Evolutionary conservation across 2,329 filamentous ascomycete species (phyloP).

Genomic region (Aspergillus niger): DNA sequence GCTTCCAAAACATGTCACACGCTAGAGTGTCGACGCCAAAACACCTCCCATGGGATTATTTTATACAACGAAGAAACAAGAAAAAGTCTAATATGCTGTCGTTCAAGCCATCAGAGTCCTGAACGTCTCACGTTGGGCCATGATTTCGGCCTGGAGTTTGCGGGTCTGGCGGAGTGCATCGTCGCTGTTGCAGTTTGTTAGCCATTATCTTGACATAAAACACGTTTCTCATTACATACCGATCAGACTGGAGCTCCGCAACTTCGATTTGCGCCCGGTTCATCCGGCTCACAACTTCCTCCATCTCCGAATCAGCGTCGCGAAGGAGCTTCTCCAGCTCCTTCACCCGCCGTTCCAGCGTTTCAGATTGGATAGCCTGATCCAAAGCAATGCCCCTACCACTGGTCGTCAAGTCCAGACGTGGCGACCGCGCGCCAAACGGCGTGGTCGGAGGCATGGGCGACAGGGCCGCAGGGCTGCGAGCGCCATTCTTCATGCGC

Average conservation of each 20-base stretch:
- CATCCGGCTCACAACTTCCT: constrained; percentile 79
- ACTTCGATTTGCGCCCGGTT: constrained; percentile 82
- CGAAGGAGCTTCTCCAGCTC: constrained; percentile 81
- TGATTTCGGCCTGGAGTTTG: constrained; percentile 67
- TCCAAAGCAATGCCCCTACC: constrained; percentile 62
- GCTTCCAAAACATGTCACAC: background rate
- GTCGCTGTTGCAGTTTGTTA: constrained; percentile 53
- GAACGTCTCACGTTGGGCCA: constrained; percentile 63
- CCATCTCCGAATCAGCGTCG: constrained; percentile 78
- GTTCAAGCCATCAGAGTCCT: constrained; percentile 48
- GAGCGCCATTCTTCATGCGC: constrained; percentile 63
- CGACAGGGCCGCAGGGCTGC: constrained; percentile 49
- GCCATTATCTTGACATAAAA: constrained; percentile 16
- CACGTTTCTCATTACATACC: constrained; percentile 33
- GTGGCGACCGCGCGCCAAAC: constrained; percentile 60
- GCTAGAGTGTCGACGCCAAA: constrained; percentile 8
- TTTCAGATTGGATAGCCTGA: constrained; percentile 72
- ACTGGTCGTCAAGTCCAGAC: constrained; percentile 62
- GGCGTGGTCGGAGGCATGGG: constrained; percentile 65
- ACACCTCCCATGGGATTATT: constrained; percentile 6
- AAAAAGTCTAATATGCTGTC: background rate
- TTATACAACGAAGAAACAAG: constrained; percentile 6
- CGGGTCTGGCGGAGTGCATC: constrained; percentile 72
- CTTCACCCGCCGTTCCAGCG: constrained; percentile 74
- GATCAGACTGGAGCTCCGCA: constrained; percentile 66